Evolutionary conservation across 2,329 filamentous ascomycete species (phyloP).

Genomic region (Aspergillus sojae): DNA sequence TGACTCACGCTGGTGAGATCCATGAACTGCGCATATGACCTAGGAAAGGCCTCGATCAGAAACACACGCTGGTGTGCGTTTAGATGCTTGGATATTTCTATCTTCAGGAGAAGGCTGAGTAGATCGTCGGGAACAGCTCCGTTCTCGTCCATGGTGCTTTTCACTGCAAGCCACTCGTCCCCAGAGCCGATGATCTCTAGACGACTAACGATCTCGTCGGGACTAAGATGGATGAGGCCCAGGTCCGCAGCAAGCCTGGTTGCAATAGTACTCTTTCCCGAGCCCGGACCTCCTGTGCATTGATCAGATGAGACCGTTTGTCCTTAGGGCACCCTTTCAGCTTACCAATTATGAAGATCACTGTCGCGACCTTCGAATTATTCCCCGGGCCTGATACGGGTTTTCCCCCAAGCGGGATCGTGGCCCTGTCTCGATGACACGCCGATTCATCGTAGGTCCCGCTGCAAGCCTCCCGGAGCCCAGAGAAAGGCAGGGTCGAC

Average conservation of each 20-base stretch:
- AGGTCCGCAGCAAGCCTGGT: not conserved
- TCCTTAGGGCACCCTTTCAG: not conserved
- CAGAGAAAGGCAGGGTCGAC: not conserved
- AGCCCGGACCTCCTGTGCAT: conserved; percentile 1
- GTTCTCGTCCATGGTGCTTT: not conserved
- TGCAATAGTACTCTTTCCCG: conserved; percentile 6
- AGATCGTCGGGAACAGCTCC: not conserved
- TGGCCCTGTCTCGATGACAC: not conserved
- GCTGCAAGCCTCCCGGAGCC: not conserved
- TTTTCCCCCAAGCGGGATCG: not conserved
- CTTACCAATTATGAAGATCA: not conserved
- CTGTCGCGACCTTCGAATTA: not conserved
- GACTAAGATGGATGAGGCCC: not conserved
- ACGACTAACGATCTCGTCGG: not conserved
- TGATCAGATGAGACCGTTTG: not conserved
- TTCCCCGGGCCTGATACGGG: not conserved
- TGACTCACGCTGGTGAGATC: not conserved
- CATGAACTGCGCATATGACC: not conserved
- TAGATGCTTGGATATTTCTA: conserved; percentile 1
- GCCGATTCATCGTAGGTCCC: not conserved
- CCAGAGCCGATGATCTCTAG: not conserved
- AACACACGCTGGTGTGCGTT: not conserved
- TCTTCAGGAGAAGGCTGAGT: conserved; percentile 1
- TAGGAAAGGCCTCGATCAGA: conserved; percentile 5
- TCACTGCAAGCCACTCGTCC: not conserved